Base-by-base conservation (phyloP, 225 moss, liverwort and hornwort species). In the Thuidium tamariscinum region DNA sequence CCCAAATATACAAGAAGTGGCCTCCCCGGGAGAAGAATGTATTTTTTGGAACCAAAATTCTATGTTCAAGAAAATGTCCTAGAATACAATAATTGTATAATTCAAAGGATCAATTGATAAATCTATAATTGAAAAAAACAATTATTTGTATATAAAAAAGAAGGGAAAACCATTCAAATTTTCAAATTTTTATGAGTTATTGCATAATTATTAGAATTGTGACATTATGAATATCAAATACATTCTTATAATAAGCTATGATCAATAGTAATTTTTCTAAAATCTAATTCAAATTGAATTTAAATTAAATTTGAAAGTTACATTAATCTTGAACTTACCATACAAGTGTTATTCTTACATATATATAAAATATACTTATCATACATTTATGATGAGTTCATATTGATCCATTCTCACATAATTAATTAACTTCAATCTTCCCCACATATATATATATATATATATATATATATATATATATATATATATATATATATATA, bases 241-340 rank as follows among this genome's bases (percentile, higher is more conserved):
- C 16, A 0, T 1, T 9, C 0, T 41, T 42, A 5, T 5, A 27
- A 70, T 2, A 8, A 26, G 1, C 16, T 16, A 9, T 16, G 1
- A 70, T n/a, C n/a, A n/a, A n/a, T 42, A 42, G 2, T 26, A 2
- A 26, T 41, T 70, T 16, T 0, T 26, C 9, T 26, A 16, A 9
- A 42, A 70, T 39, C 13, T 23, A 12, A 39, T 39, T 22, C 2
- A 67, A 3, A 26, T 69, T 42, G 26, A 8, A 41, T 15, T 69
- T 69, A 14, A 14, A 25, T 41, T 37, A 25, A 14, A 69, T 69
- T 69, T 69, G 41, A 69, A 15, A 15, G 41, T 41, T 42, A 42
- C 0, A 15, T 26, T 69, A 41, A 26, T 41, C 7, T 1, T 8
- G 26, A 42, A 41, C 2, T 41, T 15, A 41, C 0, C 0, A 3